Base-by-base conservation (phyloP, 2,329 filamentous ascomycete genomes). In the Claviceps lovelessii region DNA sequence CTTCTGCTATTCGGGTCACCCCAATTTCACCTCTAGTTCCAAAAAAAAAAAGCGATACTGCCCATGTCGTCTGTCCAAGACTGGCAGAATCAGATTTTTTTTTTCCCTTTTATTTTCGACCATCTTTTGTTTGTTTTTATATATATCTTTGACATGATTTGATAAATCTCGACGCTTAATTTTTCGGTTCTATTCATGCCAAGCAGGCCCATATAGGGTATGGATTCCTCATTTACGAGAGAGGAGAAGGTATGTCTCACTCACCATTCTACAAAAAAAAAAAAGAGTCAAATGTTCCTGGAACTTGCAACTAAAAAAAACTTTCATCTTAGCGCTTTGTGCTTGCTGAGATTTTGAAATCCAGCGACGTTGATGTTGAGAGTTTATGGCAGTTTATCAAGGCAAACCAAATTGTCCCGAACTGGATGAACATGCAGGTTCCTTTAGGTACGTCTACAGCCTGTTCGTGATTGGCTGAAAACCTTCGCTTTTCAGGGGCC, bases 261-360 rank as follows among this genome's bases (percentile, higher is more conserved):
- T 46, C 37, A 15, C 9, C 8, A 47, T n/a, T 23, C 3, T 11
- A 7, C 13, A 29, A 49, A 23, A 3, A 23, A 23, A 3, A 23
- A 23, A 28, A 31, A n/a, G 2, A 31, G 9, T 47, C 13, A 41
- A 5, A n/a, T n/a, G 17, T n/a, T 13, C 5, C 8, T 28, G 11
- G 33, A 37, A 52, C 10, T 5, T 8, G 8, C 17, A 11, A 41
- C 19, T 42, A 28, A 53, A 23, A 8, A 19, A 17, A 33, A 33
- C 5, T 6, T 33, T 9, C 31, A 6, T 33, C 5, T 33, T 33
- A 81, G 78, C 76, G 77, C 58, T 79, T 79, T 62, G 68, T 81
- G 57, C 71, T 81, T 55, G 76, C 72, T 55, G 78, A 81, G 65
- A 76, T 80, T 61, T 76, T 81, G 65, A 81, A 80, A 61, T 71